Conservation (phyloP, 176 grass and related monocot species). For the Guadua angustifolia region DNA sequence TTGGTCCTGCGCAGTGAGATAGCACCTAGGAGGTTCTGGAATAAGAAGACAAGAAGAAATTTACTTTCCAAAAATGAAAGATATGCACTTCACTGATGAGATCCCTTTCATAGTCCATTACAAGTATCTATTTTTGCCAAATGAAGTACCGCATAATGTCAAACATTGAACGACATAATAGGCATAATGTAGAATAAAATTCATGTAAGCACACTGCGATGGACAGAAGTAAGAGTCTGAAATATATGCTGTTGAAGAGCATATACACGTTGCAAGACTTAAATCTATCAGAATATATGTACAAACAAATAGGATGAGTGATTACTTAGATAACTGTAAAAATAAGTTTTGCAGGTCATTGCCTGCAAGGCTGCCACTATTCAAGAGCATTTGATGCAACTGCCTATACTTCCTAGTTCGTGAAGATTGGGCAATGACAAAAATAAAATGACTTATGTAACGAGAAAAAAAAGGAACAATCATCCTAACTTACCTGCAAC, state of each 20-base stretch:
- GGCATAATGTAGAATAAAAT: conserved; percentile 1
- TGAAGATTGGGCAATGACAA: background rate
- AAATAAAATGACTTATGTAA: background rate
- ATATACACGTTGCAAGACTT: background rate
- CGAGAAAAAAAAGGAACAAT: conserved; percentile 13
- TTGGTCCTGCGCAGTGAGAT: conserved; percentile 90
- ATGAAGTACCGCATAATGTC: background rate
- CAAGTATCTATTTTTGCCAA: background rate
- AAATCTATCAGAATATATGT: background rate
- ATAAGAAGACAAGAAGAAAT: conserved; percentile 42
- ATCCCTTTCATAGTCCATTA: background rate
- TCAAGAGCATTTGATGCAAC: conserved; percentile 19
- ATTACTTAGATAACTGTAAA: background rate
- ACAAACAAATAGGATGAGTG: background rate
- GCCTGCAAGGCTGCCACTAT: background rate
- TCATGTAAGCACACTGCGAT: background rate
- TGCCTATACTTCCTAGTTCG: background rate
- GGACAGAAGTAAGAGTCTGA: background rate
- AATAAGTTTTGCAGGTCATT: background rate
- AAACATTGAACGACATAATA: background rate
- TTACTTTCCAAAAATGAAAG: conserved; percentile 4
- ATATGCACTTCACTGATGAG: conserved; percentile 17
- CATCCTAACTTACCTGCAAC: conserved; percentile 62
- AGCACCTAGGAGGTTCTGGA: conserved; percentile 78
- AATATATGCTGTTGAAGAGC: background rate